Percentiles rank a stretch among this genome's conserved stretches.
Conservation (phyloP, 2,329 filamentous ascomycete species). For the Neophaeococcomyces aloes region DNA sequence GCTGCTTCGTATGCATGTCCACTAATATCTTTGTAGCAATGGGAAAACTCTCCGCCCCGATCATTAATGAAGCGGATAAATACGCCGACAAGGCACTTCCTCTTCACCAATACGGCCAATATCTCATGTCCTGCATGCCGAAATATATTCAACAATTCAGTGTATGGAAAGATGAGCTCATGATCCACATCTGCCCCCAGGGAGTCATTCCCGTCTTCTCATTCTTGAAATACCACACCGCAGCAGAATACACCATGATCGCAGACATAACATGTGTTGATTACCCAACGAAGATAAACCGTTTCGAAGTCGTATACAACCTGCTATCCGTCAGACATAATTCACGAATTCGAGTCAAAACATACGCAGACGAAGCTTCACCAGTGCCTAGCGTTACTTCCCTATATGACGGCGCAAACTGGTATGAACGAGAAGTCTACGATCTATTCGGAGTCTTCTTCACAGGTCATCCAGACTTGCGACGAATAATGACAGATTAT, state of each 20-base stretch:
- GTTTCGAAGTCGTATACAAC: slow-evolving; percentile 98
- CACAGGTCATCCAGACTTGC: slow-evolving; percentile 82
- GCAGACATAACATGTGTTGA: slow-evolving; percentile 90
- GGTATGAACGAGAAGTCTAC: slow-evolving; percentile 97
- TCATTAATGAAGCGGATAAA: slow-evolving; percentile 89
- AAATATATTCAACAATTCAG: slow-evolving; percentile 99
- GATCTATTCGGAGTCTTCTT: slow-evolving; percentile 98
- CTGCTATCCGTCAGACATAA: slow-evolving; percentile 92
- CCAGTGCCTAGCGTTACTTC: slow-evolving; percentile 80
- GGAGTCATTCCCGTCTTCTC: slow-evolving; percentile 84
- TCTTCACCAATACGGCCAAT: slow-evolving; percentile 89
- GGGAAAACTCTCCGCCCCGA: slow-evolving; percentile 60
- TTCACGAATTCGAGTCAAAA: slow-evolving; percentile 93
- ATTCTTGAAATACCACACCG: slow-evolving; percentile 96
- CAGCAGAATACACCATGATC: slow-evolving; percentile 91
- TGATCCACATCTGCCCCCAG: slow-evolving; percentile 78
- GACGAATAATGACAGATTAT: slow-evolving; percentile 98
- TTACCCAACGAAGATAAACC: slow-evolving; percentile 87
- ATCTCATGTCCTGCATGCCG: slow-evolving; percentile 90
- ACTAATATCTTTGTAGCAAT: slow-evolving; percentile 27
- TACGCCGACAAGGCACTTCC: slow-evolving; percentile 76
- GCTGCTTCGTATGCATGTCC: background rate
- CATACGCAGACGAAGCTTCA: slow-evolving; percentile 90
- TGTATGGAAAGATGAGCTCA: slow-evolving; percentile 98
- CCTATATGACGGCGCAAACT: slow-evolving; percentile 91